phyloP scores from a whole-genome alignment of 371 early-diverging fungal species.

The Circinella umbellata region DNA sequence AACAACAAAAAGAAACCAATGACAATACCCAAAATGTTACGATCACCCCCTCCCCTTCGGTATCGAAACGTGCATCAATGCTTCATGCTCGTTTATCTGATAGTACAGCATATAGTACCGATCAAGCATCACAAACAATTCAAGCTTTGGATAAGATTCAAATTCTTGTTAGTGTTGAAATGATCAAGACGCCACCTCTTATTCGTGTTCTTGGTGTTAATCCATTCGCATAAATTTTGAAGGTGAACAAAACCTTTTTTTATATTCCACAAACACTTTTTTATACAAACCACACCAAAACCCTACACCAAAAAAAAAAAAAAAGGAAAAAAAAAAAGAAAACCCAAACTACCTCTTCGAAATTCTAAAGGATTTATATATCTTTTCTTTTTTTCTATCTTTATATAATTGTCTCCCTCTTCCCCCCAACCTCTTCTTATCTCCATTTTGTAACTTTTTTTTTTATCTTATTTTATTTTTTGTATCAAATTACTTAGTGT shows the following conservation, averaged over 20 bases:
- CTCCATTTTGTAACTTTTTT: conserved; percentile 3
- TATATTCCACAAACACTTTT: background rate
- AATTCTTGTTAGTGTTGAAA: conserved; percentile 66
- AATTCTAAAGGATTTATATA: background rate
- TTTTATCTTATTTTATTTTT: background rate
- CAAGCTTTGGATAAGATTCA: conserved; percentile 64
- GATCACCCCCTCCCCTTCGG: conserved; percentile 1
- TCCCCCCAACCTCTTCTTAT: background rate
- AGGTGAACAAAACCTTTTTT: background rate
- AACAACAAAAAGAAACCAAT: background rate
- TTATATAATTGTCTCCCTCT: background rate
- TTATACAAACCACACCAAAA: no score
- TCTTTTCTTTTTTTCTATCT: background rate
- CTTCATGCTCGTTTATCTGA: conserved; percentile 43
- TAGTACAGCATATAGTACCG: conserved; percentile 42
- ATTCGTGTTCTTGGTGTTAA: conserved; percentile 72
- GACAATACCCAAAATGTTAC: background rate
- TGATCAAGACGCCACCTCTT: conserved; percentile 69
- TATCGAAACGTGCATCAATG: conserved; percentile 42
- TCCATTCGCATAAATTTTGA: conserved; percentile 48
- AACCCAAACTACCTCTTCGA: no score
- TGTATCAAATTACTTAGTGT: conserved; percentile 11
- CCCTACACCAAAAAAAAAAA: no score
- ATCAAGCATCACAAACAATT: conserved; percentile 61
- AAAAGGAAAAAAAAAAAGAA: no score